These are phyloP conservation scores for Rhodotorula sp. DNA, from an alignment of 1,284 basidiomycete genomes.

Conservation along the genomic window DNA sequence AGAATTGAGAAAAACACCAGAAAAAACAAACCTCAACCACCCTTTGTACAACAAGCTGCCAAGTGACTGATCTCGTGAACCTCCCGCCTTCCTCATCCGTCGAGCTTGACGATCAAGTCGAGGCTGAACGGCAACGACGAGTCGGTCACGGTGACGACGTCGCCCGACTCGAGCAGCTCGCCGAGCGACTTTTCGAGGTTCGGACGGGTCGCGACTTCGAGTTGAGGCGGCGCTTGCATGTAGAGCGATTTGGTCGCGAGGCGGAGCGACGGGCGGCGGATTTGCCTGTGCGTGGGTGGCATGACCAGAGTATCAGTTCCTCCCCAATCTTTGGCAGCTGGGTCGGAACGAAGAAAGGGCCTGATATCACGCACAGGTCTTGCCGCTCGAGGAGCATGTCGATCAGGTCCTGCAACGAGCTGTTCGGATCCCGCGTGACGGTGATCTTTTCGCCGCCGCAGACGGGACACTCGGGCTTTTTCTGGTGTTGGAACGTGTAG, in stretches of 20 bases:
- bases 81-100: background rate
- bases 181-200: conserved; percentile 82
- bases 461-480: conserved; percentile 89
- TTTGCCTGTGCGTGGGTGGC: conserved; percentile 62
- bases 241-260: conserved; percentile 77
- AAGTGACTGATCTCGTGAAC: background rate
- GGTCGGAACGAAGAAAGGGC: background rate
- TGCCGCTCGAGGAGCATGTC: conserved; percentile 79
- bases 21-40: no score
- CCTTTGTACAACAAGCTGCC: background rate
- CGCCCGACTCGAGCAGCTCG: conserved; percentile 62
- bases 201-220: conserved; percentile 79
- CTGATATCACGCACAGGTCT: conserved; percentile 65
- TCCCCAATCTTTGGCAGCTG: no score
- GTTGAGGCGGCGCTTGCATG: conserved; percentile 84
- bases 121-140: conserved; percentile 81
- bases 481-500: conserved; percentile 94
- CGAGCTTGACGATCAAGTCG: conserved; percentile 55
- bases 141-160: conserved; percentile 70
- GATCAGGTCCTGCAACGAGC: conserved; percentile 78
- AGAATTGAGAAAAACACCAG: no score
- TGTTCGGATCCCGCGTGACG: conserved; percentile 60
- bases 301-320: no score
- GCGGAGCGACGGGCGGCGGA: conserved; percentile 49
- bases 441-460: conserved; percentile 82